phyloP scores from a whole-genome alignment of 1,284 basidiomycete species.

The Phaffia rhodozyma region DNA sequence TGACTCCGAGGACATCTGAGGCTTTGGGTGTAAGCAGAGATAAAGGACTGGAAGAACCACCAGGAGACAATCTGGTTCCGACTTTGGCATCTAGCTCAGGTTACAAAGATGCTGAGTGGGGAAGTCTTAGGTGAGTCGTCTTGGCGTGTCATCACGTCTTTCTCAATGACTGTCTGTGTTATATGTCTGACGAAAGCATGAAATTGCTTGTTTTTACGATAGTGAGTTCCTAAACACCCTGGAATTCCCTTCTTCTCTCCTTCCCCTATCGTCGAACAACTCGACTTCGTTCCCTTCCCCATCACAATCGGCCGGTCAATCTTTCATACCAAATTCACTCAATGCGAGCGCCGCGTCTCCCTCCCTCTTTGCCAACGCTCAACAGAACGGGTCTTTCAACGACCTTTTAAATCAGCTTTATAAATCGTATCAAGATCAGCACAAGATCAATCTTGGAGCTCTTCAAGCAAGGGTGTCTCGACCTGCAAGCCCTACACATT shows the following conservation, averaged over 20 bases:
- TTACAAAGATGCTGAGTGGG: constrained; percentile 1
- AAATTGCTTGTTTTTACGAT: background rate
- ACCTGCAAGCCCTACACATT: background rate
- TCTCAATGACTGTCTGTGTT: background rate
- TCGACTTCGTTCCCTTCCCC: constrained; percentile 3
- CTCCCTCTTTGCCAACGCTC: background rate
- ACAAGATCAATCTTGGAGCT: background rate
- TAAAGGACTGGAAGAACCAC: background rate
- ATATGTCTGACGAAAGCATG: background rate
- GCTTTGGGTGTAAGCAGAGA: background rate
- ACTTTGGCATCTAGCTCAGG: background rate
- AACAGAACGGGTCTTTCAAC: background rate
- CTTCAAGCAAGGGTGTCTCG: background rate
- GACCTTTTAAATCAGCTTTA: background rate
- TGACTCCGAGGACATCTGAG: background rate
- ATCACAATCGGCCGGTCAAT: background rate
- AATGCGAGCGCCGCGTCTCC: background rate
- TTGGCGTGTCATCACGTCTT: background rate
- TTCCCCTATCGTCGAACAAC: background rate
- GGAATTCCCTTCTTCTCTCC: background rate
- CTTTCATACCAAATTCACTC: background rate
- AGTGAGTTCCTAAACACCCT: constrained; percentile 7
- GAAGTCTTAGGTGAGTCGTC: constrained; percentile 1
- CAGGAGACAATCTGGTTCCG: background rate
- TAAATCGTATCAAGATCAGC: background rate